Conservation (phyloP, 345 rosid genomes). For the Cardamine resedifolia region DNA sequence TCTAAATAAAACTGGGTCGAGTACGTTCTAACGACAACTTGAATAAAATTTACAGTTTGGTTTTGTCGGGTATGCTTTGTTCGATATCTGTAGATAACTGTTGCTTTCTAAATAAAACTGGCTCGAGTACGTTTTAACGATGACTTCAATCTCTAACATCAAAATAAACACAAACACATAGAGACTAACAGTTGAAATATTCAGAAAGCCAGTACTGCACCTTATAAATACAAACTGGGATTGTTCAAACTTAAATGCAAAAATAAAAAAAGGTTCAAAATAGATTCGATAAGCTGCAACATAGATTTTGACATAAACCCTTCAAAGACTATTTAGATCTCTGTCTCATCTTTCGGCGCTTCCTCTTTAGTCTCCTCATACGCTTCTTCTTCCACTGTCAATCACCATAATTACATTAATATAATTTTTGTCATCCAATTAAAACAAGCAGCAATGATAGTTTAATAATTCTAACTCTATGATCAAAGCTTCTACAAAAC, state of each 20-base stretch:
- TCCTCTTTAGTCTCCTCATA: conserved; percentile 47
- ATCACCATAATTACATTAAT: not conserved
- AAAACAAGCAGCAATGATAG: not conserved
- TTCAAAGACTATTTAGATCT: conserved; percentile 31
- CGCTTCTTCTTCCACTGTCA: conserved; percentile 50
- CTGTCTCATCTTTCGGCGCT: conserved; percentile 49
- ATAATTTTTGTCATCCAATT: not conserved
- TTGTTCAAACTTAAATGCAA: not conserved
- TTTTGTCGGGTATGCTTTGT: too few relatives aligned
- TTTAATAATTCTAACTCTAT: not conserved
- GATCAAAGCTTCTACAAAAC: not conserved
- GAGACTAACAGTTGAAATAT: not conserved
- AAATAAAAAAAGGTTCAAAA: not conserved
- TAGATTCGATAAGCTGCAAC: not conserved
- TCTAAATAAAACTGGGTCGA: not conserved
- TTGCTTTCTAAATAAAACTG: too few relatives aligned
- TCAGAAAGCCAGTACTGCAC: not conserved
- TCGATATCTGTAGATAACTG: too few relatives aligned
- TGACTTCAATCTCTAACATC: too few relatives aligned
- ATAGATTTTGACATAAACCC: conserved; percentile 1
- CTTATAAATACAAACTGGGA: not conserved
- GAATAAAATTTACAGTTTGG: too few relatives aligned
- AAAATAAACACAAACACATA: too few relatives aligned
- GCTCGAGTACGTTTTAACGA: too few relatives aligned
- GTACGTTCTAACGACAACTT: too few relatives aligned